These are phyloP conservation scores for Fraxinus angustifolia DNA, from an alignment of 305 asterid genomes.

Conservation along the genomic window DNA sequence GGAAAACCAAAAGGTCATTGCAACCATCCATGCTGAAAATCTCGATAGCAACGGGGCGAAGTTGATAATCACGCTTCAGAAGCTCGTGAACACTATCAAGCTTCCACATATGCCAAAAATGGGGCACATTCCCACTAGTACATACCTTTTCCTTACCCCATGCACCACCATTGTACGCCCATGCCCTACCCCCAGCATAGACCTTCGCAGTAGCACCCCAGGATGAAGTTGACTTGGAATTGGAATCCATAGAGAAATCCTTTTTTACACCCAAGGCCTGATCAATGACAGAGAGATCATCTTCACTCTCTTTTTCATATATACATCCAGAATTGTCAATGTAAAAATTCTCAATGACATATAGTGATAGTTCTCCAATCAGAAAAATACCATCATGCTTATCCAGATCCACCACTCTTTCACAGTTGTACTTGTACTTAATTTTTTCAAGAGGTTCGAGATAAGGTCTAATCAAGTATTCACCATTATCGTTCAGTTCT, in stretches of 20 bases:
- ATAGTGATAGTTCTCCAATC: constrained; percentile 83
- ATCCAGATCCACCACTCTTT: constrained; percentile 98
- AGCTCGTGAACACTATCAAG: constrained; percentile 96
- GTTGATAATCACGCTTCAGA: constrained; percentile 98
- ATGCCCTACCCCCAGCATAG: constrained; percentile 87
- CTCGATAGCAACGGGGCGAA: constrained; percentile 98
- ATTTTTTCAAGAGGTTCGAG: constrained; percentile 82
- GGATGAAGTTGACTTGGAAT: constrained; percentile 77
- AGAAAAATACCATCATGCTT: constrained; percentile 96
- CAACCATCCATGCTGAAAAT: constrained; percentile 99
- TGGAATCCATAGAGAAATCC: constrained; percentile 82
- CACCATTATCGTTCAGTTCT: constrained; percentile 91
- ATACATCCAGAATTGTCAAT: constrained; percentile 93
- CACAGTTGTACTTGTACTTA: constrained; percentile 90
- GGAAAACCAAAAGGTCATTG: constrained; percentile 97
- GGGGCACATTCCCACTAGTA: constrained; percentile 78
- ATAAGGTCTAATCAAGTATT: constrained; percentile 92
- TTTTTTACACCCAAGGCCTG: constrained; percentile 98
- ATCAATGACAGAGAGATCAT: constrained; percentile 91
- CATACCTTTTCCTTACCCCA: constrained; percentile 97
- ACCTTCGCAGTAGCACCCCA: constrained; percentile 78
- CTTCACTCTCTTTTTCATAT: constrained; percentile 90
- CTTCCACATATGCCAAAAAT: constrained; percentile 99
- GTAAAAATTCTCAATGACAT: constrained; percentile 92
- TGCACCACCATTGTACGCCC: constrained; percentile 99